Base-by-base conservation (phyloP, 495 filamentous ascomycete species). In the Neurospora intermedia region DNA sequence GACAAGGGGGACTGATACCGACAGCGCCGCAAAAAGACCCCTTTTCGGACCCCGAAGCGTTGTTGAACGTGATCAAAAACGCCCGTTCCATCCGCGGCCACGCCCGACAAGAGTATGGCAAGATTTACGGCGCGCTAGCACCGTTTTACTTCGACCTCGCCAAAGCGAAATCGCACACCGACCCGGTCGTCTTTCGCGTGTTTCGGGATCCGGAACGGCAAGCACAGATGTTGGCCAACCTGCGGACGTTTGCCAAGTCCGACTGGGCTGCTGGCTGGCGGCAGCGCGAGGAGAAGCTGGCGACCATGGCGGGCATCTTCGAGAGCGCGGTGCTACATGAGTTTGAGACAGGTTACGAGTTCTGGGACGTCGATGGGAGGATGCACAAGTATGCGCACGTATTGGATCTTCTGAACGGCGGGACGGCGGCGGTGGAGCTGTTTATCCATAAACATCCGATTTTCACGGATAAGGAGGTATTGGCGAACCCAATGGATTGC, bases 341-440 rank as follows among this genome's bases (percentile, higher is more conserved):
- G 81, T 98, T 98, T 77, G 92, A 97, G 79, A 91, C 92, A 75
- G 96, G 92, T 6, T 94, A 94, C 74, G 93, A 96, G 79, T 89
- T 89, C n/a, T 91, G 90, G 79, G 95, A 99, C 81, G 89, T 96
- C 70, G 91, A 97, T 76, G 94, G 92, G 13, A 86, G 89, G 45
- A 97, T 97, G 94, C 88, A 87, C 72, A 88, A 91, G 80, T 98
- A 97, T 82, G 93, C 94, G 11, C 89, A 94, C 74, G 92, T 98
- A 31, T 84, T 99, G 27, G 89, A 89, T 72, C 86, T 87, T 10
- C 84, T 99, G 54, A 97, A 98, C 80, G 94, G 93, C 8, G 94
- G 93, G 23, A 84, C 85, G 20, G 90, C 91, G 3, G 93, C 88
- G 10, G 84, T 94, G 45, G 94, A 98, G 69, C 81, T 92, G 31